Base-by-base conservation (phyloP, 1,139 yeast genomes). In the Yamadazyma taylorii region DNA sequence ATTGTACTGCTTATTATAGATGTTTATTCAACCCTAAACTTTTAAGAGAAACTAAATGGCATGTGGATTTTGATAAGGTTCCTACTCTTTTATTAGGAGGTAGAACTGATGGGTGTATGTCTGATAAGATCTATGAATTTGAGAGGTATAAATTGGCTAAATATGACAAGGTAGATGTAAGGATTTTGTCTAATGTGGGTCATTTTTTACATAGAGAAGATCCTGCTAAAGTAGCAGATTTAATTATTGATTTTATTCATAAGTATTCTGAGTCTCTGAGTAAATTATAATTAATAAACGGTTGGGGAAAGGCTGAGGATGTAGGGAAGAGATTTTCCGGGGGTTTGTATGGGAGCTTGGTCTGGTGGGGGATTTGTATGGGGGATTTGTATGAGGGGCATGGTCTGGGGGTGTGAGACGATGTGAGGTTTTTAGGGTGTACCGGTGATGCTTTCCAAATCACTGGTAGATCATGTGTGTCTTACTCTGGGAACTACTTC, bases 131-230 rank as follows among this genome's bases (percentile, higher is more conserved):
- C 14, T 64, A 53, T 37, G 59, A 58, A 19, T 42, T 59, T 30
- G 68, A 62, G 39, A 41, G 46, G 35, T 40, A 30, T n/a, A 49
- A 57, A 30, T 58, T 62, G 38, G 49, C 47, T 8, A 34, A 44
- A 12, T 39, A 33, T 4, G 42, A 51, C 10, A 55, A 59, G 17
- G 65, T 57, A 6, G 51, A 55, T 32, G 64, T 67, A n/a, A 56
- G 61, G 38, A 39, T 63, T 3, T 32, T 70, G 21, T 51, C 56
- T 3, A 52, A 55, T 5, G 54, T 58, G 26, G 75, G 76, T 2
- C 76, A 70, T 45, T 70, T 69, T 45, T 52, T 69, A 43, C 75
- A 70, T 27, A 51, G 73, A 33, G 75, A 70, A 41, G 60, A 60
- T 24, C 74, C 75, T 0, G 48, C 36, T 9, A 47, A 47, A 32